Conservation (phyloP, 192 early-diverging fungal genomes). For the Thoreauomyces humboldtii region DNA sequence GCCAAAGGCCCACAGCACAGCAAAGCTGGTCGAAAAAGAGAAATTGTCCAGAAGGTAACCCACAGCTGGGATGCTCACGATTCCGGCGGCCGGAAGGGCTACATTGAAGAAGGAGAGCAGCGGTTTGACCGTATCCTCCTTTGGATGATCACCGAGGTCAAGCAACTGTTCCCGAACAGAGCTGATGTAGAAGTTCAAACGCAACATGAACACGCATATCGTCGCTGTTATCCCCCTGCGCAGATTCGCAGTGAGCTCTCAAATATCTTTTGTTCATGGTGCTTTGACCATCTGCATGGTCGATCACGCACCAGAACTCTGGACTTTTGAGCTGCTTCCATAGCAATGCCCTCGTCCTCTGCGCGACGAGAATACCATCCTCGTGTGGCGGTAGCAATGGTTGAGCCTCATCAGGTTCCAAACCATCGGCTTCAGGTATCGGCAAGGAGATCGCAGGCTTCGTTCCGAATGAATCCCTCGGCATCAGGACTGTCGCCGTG, state of each 20-base stretch:
- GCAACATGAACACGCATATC: slow-evolving; percentile 18
- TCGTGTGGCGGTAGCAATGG: not conserved
- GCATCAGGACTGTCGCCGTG: slow-evolving; percentile 9
- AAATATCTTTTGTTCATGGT: too few relatives aligned
- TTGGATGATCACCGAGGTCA: not conserved
- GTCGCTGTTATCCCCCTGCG: slow-evolving; percentile 8
- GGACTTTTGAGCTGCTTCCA: slow-evolving; percentile 12
- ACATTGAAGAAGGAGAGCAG: slow-evolving; percentile 19
- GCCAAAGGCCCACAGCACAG: slow-evolving; percentile 15
- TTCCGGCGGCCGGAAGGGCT: slow-evolving; percentile 18
- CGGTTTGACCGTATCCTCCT: too few relatives aligned
- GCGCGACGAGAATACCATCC: not conserved
- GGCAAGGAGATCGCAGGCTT: not conserved
- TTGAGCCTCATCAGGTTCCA: not conserved
- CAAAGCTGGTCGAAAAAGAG: slow-evolving; percentile 9
- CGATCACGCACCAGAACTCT: slow-evolving; percentile 2
- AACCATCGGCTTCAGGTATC: not conserved
- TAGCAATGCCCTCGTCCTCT: not conserved
- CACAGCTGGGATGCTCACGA: slow-evolving; percentile 13
- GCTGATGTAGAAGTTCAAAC: slow-evolving; percentile 24
- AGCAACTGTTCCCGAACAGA: slow-evolving; percentile 4
- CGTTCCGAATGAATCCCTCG: slow-evolving; percentile 16
- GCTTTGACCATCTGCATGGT: too few relatives aligned
- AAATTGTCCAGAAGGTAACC: slow-evolving; percentile 18
- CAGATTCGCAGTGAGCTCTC: too few relatives aligned